These are phyloP conservation scores for Dictyostelium brefeldianum DNA, from an alignment of 78 protist species.

Conservation along the genomic window DNA sequence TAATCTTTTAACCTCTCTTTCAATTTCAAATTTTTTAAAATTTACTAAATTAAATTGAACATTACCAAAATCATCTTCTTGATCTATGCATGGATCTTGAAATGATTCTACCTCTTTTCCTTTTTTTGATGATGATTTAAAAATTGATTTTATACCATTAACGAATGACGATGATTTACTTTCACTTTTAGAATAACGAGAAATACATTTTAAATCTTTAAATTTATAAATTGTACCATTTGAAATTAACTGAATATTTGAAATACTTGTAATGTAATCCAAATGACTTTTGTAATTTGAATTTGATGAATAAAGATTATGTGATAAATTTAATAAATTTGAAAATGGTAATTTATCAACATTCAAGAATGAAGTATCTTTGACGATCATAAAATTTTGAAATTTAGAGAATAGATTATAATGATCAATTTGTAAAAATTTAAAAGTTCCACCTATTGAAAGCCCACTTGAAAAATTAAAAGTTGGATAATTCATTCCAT, in stretches of 20 bases:
- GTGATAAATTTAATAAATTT: neutral
- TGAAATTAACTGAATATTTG: neutral
- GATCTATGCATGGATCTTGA: neutral
- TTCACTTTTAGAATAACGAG: neutral
- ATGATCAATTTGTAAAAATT: neutral
- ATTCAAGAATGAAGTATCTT: neutral
- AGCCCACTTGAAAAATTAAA: neutral
- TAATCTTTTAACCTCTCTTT: neutral
- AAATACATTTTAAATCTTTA: neutral
- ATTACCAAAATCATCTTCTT: neutral
- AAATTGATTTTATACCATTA: neutral
- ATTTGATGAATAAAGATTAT: neutral
- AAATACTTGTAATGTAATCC: neutral
- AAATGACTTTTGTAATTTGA: neutral
- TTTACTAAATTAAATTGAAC: neutral
- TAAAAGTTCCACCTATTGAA: neutral
- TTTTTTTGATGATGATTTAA: neutral
- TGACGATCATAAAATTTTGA: neutral
- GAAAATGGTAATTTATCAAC: neutral
- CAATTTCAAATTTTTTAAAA: neutral
- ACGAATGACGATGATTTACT: neutral
- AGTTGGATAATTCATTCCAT: neutral
- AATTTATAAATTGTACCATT: neutral
- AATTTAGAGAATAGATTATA: neutral
- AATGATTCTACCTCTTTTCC: neutral